phyloP scores from a whole-genome alignment of 441 rosid genomes.

The Syzygium syzygioides region DNA sequence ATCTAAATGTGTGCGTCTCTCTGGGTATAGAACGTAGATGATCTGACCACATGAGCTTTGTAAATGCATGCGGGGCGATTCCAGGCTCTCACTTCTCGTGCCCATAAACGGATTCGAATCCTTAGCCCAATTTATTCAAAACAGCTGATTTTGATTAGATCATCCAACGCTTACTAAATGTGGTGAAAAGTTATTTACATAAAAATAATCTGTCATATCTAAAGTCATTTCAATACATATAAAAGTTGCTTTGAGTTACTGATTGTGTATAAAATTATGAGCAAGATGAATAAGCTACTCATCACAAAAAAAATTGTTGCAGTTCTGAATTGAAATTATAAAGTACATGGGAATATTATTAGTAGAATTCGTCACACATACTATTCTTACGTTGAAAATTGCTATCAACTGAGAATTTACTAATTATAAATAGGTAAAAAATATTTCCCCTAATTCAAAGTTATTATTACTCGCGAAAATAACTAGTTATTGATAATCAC shows the following conservation, averaged over 20 bases:
- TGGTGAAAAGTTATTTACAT: too few species aligned
- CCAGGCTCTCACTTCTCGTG: background rate
- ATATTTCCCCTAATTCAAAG: background rate
- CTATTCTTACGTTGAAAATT: background rate
- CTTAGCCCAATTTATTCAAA: background rate
- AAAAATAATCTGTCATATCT: background rate
- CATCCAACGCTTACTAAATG: background rate
- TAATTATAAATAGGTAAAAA: background rate
- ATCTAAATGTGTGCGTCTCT: background rate
- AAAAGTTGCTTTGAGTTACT: background rate
- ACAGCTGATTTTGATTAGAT: background rate
- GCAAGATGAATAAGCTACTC: background rate
- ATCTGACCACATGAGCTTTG: background rate
- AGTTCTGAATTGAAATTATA: background rate
- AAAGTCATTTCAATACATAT: too few species aligned
- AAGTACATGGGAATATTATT: background rate
- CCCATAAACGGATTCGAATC: background rate
- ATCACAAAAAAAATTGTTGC: too few species aligned
- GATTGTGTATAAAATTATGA: too few species aligned
- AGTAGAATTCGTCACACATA: background rate
- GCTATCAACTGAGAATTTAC: background rate
- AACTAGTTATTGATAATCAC: background rate
- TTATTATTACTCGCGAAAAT: background rate
- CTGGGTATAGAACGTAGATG: background rate
- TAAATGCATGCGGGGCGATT: background rate